These are phyloP conservation scores for Hypsizygus ulmarius DNA, from an alignment of 1,284 basidiomycete genomes.

Conservation along the genomic window DNA sequence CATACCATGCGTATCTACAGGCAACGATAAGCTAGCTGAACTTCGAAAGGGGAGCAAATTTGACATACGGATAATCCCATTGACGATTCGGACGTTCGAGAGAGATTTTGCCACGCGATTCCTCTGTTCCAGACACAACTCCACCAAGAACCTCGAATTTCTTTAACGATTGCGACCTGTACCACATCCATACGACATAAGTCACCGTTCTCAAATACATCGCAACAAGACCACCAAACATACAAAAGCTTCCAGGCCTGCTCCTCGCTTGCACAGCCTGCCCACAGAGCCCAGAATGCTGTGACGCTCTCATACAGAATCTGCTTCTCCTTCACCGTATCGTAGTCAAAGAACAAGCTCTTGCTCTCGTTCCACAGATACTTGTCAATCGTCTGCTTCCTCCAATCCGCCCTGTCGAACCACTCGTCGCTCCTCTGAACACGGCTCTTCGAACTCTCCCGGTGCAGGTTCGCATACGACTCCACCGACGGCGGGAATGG, in stretches of 20 bases:
- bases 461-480: conserved; percentile 59
- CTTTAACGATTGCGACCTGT: conserved; percentile 78
- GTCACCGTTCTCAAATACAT: not conserved
- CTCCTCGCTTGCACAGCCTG: conserved; percentile 92
- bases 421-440: conserved; percentile 81
- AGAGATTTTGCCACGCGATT: conserved; percentile 93
- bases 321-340: conserved; percentile 88
- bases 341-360: conserved; percentile 95
- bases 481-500: conserved; percentile 88
- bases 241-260: conserved; percentile 93
- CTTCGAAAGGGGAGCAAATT: conserved; percentile 10
- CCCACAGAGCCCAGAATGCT: conserved; percentile 95
- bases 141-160: conserved; percentile 97
- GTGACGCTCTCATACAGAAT: conserved; percentile 95
- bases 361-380: conserved; percentile 98
- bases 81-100: conserved; percentile 97
- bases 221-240: conserved; percentile 26
- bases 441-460: conserved; percentile 62
- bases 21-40: conserved; percentile 10
- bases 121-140: conserved; percentile 95
- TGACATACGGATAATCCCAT: conserved; percentile 87
- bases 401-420: conserved; percentile 84
- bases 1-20: conserved; percentile 62
- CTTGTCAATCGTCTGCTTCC: conserved; percentile 85
- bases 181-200: conserved; percentile 7